These are phyloP conservation scores for Boletales sp. DNA, from an alignment of 768 basidiomycete species.

Conservation along the genomic window DNA sequence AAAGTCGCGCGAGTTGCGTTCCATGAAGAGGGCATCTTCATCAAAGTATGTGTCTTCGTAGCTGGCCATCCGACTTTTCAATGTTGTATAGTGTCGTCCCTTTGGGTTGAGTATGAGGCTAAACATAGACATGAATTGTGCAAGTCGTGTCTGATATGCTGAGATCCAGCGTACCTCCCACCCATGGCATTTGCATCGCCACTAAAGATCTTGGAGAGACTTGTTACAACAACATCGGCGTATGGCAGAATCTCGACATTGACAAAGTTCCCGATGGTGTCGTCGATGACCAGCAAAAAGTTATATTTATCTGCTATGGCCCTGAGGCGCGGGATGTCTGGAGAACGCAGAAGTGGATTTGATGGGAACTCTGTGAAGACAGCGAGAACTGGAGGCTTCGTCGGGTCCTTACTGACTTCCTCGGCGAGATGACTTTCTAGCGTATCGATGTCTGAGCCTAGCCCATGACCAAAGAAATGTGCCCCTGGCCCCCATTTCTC, in stretches of 20 bases:
- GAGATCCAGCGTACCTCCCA: slow-evolving; percentile 65
- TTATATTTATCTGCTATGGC: slow-evolving; percentile 81
- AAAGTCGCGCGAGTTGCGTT: slow-evolving; percentile 97
- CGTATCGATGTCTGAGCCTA: slow-evolving; percentile 69
- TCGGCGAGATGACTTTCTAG: slow-evolving; percentile 61
- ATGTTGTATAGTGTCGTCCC: slow-evolving; percentile 58
- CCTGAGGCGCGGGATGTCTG: slow-evolving; percentile 72
- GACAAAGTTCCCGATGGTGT: slow-evolving; percentile 91
- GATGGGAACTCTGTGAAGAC: slow-evolving; percentile 95
- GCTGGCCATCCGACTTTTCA: slow-evolving; percentile 57
- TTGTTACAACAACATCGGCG: slow-evolving; percentile 88
- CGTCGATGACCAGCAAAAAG: slow-evolving; percentile 88
- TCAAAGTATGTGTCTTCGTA: slow-evolving; percentile 88
- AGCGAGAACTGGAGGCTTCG: slow-evolving; percentile 63
- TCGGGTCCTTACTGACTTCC: slow-evolving; percentile 35
- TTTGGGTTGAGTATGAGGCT: slow-evolving; percentile 88
- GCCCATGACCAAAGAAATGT: slow-evolving; percentile 81
- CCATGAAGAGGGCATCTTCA: slow-evolving; percentile 95
- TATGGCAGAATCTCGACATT: slow-evolving; percentile 88
- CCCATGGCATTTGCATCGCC: slow-evolving; percentile 97
- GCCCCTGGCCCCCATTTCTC: slow-evolving; percentile 97
- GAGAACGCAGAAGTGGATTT: slow-evolving; percentile 87
- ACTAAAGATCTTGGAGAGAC: slow-evolving; percentile 92
- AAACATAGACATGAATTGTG: neutral
- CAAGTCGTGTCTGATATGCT: neutral